Evolutionary conservation across 73 alveolate genomes (phyloP), one percentile per base, ranked within the genome.

Genomic region (Tetrahymena thermophila): DNA sequence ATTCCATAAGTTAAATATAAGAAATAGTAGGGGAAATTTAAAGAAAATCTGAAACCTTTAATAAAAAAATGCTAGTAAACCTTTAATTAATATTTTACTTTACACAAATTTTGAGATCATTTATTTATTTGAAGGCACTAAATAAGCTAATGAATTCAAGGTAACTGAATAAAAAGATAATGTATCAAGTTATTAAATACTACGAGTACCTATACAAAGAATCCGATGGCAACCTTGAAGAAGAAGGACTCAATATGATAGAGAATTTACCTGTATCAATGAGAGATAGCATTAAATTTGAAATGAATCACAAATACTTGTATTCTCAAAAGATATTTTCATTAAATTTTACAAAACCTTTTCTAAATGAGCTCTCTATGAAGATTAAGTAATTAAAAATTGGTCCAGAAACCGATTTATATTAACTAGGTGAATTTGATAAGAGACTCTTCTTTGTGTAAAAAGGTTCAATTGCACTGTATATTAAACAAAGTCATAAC

Each of bases 1-100:
- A 85, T 95, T 95, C 95, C 37, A n/a, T 95, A 10, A 83, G 95
- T 31, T 34, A 95, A 16, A 95, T 95, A 14, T 94, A 94, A 95
- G 93, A 95, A 58, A 58, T 58, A 15, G 37, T 58, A 2, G 85
- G 35, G 4, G 85, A 58, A 31, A 58, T 58, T 13, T 31, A 58
- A 58, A 58, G 35, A 31, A 58, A 58, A 58, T 58, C 85, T 8
- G 85, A 58, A n/a, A n/a, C 35, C 13, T 58, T 58, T 58, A 58
- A 58, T 23, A 58, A 58, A 10, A 58, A 58, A 58, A 58, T 58
- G 85, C 85, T 8, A 31, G 85, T 58, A 17, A 58, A 1, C 9
- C 17, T 4, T 44, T 44, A 44, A 44, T 14, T 44, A 44, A 44
- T 44, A 14, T 4, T 17, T 44, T 44, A 14, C 17, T 14, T 44